phyloP scores from a whole-genome alignment of 129 eudicot species.

The Solidago caesia region DNA sequence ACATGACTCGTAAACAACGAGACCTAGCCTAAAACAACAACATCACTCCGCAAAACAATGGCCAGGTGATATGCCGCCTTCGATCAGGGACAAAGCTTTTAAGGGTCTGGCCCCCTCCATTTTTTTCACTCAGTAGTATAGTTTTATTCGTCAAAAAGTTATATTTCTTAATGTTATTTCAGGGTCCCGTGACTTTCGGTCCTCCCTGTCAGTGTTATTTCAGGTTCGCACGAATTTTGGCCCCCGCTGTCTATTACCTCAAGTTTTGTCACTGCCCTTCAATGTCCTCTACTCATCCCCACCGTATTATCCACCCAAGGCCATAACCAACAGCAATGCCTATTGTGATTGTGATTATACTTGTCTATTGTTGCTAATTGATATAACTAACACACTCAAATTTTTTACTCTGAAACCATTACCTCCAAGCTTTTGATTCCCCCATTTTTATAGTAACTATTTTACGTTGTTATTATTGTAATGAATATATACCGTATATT shows the following conservation, averaged over 20 bases:
- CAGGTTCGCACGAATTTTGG: not conserved
- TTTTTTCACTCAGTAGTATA: too few relatives aligned
- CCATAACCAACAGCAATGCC: constrained; percentile 45
- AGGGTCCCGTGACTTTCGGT: not conserved
- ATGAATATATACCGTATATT: constrained; percentile 16
- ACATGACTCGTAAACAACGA: constrained; percentile 36
- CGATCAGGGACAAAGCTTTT: not conserved
- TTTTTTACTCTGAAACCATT: constrained; percentile 16
- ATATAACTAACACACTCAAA: constrained; percentile 28
- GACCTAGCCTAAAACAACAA: constrained; percentile 31
- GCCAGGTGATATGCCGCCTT: constrained; percentile 48
- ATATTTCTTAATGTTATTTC: too few relatives aligned
- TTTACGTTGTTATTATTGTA: not conserved
- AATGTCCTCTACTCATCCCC: not conserved
- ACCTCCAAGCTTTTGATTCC: constrained; percentile 41
- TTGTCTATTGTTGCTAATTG: constrained; percentile 28
- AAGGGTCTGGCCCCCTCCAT: too few relatives aligned
- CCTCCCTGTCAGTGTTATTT: too few relatives aligned
- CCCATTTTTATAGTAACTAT: constrained; percentile 16
- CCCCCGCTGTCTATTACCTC: not conserved
- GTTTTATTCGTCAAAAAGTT: too few relatives aligned
- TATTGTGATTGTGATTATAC: constrained; percentile 19
- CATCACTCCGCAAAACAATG: constrained; percentile 60
- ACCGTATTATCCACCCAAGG: constrained; percentile 9
- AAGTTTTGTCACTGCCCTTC: too few relatives aligned